Conservation (phyloP, 2,329 filamentous ascomycete genomes). For the Trichoderma lentiforme region DNA sequence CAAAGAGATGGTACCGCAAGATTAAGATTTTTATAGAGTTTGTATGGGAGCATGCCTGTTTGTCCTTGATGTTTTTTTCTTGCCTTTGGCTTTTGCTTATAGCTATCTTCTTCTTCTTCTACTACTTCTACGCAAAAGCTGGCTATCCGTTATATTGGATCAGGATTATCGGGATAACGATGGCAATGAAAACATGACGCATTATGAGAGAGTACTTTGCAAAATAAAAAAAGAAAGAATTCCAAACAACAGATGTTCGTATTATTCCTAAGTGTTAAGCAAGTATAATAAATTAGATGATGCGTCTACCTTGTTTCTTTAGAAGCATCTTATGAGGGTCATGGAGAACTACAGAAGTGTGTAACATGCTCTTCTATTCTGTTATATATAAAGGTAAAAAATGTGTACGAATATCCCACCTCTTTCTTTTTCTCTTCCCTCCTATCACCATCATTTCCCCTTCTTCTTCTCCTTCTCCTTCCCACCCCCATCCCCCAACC, state of each 20-base stretch:
- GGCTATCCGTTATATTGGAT: conserved; percentile 20
- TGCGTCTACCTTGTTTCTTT: no score
- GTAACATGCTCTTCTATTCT: background rate
- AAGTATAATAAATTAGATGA: background rate
- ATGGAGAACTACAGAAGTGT: background rate
- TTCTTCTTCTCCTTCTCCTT: background rate
- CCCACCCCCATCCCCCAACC: conserved; percentile 44
- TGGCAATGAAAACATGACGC: conserved; percentile 32
- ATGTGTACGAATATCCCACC: background rate
- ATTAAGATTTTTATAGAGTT: conserved; percentile 4
- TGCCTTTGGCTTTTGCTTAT: background rate
- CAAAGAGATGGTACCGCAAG: conserved; percentile 10
- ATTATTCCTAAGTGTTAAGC: background rate
- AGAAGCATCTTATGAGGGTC: background rate
- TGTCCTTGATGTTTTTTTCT: background rate
- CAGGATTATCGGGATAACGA: conserved; percentile 31
- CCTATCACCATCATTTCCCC: background rate
- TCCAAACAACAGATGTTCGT: background rate
- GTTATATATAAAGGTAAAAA: background rate
- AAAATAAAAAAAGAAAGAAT: background rate
- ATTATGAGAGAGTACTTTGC: conserved; percentile 30
- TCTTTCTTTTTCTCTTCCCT: background rate
- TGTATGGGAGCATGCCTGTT: conserved; percentile 4
- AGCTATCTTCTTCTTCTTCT: background rate
- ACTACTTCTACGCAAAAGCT: background rate